Base-by-base conservation (phyloP, 371 early-diverging fungal species). In the Batrachochytrium dendrobatidis region DNA sequence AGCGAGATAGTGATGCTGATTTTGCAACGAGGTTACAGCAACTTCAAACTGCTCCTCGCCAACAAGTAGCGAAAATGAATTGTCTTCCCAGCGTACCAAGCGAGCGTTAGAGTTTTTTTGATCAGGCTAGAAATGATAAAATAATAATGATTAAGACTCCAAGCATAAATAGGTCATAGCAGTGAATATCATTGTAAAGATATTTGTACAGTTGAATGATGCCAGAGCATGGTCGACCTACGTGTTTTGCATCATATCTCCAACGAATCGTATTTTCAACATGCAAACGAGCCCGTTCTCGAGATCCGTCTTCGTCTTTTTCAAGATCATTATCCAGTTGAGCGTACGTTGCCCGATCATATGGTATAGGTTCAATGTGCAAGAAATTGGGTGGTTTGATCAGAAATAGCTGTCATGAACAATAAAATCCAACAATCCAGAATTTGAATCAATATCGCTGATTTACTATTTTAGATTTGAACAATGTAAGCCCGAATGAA, bases 1-100 rank as follows among this genome's bases (percentile, higher is more conserved):
- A 20, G 82, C 71, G 15, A 90, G 64, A 69, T 84, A 92, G 28
- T 82, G 81, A 50, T 89, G 84, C 46, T 81, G 72, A 34, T 72
- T 66, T 3, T 65, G 65, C 55, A 83, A 74, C 0, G 76, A 59
- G 28, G 84, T 82, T 26, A 72, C 62, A 18, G 69, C 68, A 18
- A 86, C 83, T 62, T 88, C 88, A 70, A 88, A 90, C 55, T 83
- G 71, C 59, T 93, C 90, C 24, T 81, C 78, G 28, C 89, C 90
- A 33, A 93, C 65, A 34, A 86, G 71, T 5, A 93, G 65, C 0
- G 91, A 88, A 61, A 77, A 71, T 22, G 81, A 68, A 18, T 86
- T 86, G 63, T 93, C 90, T 22, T 86, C 86, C 94, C 94, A 93
- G 43, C 83, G 78, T 2, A 93, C 83, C 31, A 91, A 66, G 8